phyloP scores from a whole-genome alignment of 2,329 filamentous ascomycete genomes.

The Bipolaris gigantea region DNA sequence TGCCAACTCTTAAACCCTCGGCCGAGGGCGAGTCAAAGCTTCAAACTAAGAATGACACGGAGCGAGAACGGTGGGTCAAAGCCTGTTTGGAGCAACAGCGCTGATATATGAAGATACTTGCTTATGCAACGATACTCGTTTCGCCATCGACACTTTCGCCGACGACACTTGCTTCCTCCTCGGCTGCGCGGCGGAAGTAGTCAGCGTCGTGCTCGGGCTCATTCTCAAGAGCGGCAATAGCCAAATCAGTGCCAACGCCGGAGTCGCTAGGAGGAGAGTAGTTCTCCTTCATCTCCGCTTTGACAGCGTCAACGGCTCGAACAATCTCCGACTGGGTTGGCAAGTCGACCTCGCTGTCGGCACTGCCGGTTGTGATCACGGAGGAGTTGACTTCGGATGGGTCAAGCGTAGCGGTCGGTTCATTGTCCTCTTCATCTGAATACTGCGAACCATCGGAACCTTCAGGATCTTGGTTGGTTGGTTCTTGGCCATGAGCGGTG shows the following conservation, averaged over 20 bases:
- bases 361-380: conserved; percentile 28
- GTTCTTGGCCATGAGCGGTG: conserved; percentile 32
- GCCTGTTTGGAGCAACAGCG: neutral
- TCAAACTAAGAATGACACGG: conserved; percentile 7
- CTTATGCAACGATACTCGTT: conserved; percentile 41
- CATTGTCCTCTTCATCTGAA: conserved; percentile 39
- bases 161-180: conserved; percentile 45
- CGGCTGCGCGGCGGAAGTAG: conserved; percentile 42
- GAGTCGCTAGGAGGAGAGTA: conserved; percentile 39
- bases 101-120: neutral
- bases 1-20: conserved; percentile 15
- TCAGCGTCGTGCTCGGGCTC: conserved; percentile 35
- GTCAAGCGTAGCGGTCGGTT: conserved; percentile 29
- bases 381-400: conserved; percentile 32
- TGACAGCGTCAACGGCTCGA: conserved; percentile 35
- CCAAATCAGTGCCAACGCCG: conserved; percentile 43
- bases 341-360: conserved; percentile 22
- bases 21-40: conserved; percentile 15
- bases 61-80: conserved; percentile 4
- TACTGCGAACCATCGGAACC: conserved; percentile 33
- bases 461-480: conserved; percentile 35
- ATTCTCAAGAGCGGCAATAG: conserved; percentile 33
- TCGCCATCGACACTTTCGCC: conserved; percentile 30
- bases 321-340: conserved; percentile 40
- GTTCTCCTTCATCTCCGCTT: conserved; percentile 33